Percentiles rank a stretch among this genome's conserved stretches.
Conservation (phyloP, 805 yeast genomes). For the Geotrichum ghanense region DNA sequence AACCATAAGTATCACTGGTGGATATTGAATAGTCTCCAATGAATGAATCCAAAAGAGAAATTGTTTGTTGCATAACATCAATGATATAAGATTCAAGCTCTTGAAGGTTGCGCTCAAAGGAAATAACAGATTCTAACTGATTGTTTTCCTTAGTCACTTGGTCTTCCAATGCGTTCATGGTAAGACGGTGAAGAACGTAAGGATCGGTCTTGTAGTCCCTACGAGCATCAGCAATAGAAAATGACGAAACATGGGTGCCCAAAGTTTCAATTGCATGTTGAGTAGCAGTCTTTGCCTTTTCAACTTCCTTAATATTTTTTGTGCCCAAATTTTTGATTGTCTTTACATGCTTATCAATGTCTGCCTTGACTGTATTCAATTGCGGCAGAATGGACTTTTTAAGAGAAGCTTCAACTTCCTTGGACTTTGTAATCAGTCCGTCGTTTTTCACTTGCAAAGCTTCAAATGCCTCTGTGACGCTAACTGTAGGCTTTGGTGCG, state of each 20-base stretch:
- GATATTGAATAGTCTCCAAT: conserved; percentile 24
- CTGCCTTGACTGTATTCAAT: conserved; percentile 30
- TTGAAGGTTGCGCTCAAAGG: conserved; percentile 31
- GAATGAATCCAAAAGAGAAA: conserved; percentile 22
- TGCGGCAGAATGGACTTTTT: conserved; percentile 32
- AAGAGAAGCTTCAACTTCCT: conserved; percentile 30
- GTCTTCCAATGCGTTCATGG: conserved; percentile 27
- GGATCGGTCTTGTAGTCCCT: conserved; percentile 36
- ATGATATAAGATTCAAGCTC: conserved; percentile 35
- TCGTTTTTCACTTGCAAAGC: conserved; percentile 25
- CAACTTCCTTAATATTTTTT: conserved; percentile 29
- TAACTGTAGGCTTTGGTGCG: conserved; percentile 9
- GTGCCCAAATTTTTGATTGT: conserved; percentile 27
- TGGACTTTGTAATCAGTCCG: conserved; percentile 24
- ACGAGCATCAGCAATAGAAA: conserved; percentile 19
- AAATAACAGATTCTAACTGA: conserved; percentile 33
- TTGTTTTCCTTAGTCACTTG: conserved; percentile 37
- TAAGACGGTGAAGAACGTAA: conserved; percentile 31
- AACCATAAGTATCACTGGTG: conserved; percentile 22
- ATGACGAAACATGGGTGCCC: conserved; percentile 26
- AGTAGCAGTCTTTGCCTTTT: conserved; percentile 25
- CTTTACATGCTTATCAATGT: conserved; percentile 33
- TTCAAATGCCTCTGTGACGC: conserved; percentile 27
- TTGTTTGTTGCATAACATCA: conserved; percentile 30
- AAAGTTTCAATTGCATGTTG: conserved; percentile 31